These are phyloP conservation scores for Acacia pycnantha DNA, from an alignment of 331 rosid genomes.

Conservation along the genomic window DNA sequence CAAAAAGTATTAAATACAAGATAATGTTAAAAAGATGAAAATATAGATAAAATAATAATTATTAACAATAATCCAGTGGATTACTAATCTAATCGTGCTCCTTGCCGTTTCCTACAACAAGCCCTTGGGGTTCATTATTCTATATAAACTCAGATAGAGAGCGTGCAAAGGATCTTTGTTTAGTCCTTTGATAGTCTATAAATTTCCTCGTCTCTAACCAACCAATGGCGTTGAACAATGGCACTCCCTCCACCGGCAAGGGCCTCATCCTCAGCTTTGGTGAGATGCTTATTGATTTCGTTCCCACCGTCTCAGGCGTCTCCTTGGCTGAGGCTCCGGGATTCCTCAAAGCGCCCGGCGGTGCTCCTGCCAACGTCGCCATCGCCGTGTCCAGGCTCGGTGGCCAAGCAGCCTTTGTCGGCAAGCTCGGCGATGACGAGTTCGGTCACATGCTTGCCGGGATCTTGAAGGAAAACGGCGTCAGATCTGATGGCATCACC, in stretches of 20 bases:
- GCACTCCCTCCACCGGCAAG: conserved; percentile 48
- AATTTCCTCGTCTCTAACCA: neutral
- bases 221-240: conserved; percentile 32
- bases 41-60: neutral
- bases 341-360: conserved; percentile 91
- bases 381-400: conserved; percentile 85
- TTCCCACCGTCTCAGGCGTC: conserved; percentile 81
- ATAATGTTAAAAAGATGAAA: neutral
- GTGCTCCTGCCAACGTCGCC: conserved; percentile 95
- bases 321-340: conserved; percentile 92
- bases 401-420: conserved; percentile 77
- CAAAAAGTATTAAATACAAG: neutral
- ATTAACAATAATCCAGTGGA: neutral
- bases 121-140: neutral
- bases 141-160: conserved; percentile 31
- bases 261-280: conserved; percentile 84
- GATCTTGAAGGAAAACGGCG: conserved; percentile 71
- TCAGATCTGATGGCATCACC: conserved; percentile 55
- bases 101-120: neutral
- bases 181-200: neutral
- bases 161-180: neutral
- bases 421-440: conserved; percentile 93
- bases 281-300: conserved; percentile 95
- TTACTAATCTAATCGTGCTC: neutral
- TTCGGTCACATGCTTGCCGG: conserved; percentile 93